Percentiles rank a stretch among this genome's conserved stretches.
Evolutionary conservation across 2,329 filamentous ascomycete species (phyloP).

Genomic region (Hymenoscyphus fructigenus): DNA sequence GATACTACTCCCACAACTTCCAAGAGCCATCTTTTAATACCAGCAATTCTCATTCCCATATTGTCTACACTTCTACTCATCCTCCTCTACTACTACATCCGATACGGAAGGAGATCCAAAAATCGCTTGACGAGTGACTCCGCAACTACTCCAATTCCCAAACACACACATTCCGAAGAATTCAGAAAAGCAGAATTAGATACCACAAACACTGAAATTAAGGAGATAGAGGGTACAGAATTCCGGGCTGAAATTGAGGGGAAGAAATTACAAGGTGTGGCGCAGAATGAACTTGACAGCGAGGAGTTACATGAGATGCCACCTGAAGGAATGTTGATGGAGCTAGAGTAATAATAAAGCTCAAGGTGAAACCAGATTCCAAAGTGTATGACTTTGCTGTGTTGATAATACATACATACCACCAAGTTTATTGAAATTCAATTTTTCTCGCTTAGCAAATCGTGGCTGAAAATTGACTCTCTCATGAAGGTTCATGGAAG

Average conservation of each 20-base stretch:
- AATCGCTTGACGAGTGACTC: neutral
- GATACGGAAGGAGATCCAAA: neutral
- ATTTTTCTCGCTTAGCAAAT: too few relatives aligned
- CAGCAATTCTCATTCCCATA: neutral
- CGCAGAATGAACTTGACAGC: neutral
- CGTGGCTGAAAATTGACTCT: too few relatives aligned
- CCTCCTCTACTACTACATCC: neutral
- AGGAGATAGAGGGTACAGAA: neutral
- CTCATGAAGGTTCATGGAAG: too few relatives aligned
- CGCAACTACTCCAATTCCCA: neutral
- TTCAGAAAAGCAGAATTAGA: neutral
- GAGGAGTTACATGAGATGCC: neutral
- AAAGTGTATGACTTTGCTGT: too few relatives aligned
- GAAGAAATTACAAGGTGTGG: neutral
- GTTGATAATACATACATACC: too few relatives aligned
- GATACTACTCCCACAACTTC: neutral
- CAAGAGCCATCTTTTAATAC: neutral
- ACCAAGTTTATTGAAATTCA: too few relatives aligned
- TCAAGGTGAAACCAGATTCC: too few relatives aligned
- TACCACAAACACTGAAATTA: neutral
- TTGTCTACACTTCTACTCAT: neutral
- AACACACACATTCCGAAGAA: neutral
- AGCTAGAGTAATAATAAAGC: too few relatives aligned
- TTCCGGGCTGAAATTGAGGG: neutral
- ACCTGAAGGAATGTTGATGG: too few relatives aligned